Evolutionary conservation across 2,329 filamentous ascomycete species (phyloP), one percentile per base, ranked within the genome.

Genomic region (Simplicillium sp.): DNA sequence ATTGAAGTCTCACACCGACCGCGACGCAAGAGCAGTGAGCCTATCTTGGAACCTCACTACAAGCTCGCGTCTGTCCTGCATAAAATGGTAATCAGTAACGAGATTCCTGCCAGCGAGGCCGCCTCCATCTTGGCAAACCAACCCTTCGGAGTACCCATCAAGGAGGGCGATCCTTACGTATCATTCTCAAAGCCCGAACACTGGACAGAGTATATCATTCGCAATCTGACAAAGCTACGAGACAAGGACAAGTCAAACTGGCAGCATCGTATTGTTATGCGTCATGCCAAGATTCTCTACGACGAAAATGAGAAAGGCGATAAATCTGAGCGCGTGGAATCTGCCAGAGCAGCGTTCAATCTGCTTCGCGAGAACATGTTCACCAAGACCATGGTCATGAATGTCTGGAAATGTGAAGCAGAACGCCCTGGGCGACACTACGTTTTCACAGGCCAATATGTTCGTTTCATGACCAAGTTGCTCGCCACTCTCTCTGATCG

Each of bases 341-440:
- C 84, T 16, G 89, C 88, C 50, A 76, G 82, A 54, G 85, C 90
- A 41, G 76, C 94, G 12, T 89, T 87, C 38, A 73, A 78, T 40
- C 84, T 94, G 34, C 82, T 95, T 40, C 64, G 73, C 36, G 75
- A 80, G 44, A 75, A 69, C 46, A 80, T 80, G 75, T 90, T 95
- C 50, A 94, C 89, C 32, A 95, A 95, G 64, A 94, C 87, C 0
- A 94, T 94, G 82, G 82, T 85, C 1, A 81, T 95, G 59, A 90
- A 94, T 54, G 87, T 96, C 4, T 96, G 89, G 89, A 90, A 89
- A 51, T 92, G 89, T 31, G 89, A 95, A 49, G 80, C 85, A 36
- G 89, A 96, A 53, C 70, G 75, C 2, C 72, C 87, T 1, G 89
- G 89, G 0, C 77, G 89, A 14, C 89, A 96, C 58, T 92, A 94